phyloP scores from a whole-genome alignment of 139 green algal genomes.

The Pleodorina starrii region DNA sequence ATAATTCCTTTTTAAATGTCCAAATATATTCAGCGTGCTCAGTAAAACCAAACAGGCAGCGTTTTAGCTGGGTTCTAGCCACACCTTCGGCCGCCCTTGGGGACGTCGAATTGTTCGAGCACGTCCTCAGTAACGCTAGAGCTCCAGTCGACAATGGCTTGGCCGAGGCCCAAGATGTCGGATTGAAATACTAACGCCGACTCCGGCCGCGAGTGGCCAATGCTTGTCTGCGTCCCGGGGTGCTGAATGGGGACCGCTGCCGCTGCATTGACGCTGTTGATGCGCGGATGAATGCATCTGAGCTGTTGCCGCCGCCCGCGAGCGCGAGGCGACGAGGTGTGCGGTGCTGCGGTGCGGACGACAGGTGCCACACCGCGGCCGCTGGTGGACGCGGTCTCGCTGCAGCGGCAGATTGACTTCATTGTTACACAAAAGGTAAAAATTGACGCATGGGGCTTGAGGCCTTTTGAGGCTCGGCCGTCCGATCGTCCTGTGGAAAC shows the following conservation, averaged over 20 bases:
- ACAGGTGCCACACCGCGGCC: conserved; percentile 1
- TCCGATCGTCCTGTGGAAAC: no score
- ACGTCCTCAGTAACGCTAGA: neutral
- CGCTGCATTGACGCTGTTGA: conserved; percentile 9
- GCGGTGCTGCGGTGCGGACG: no score
- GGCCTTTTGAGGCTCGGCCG: no score
- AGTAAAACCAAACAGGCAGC: no score
- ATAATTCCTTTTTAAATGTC: no score
- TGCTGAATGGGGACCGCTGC: conserved; percentile 1
- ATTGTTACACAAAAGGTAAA: neutral
- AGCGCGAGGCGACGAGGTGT: no score
- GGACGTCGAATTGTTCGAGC: conserved; percentile 1
- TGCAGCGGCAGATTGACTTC: neutral
- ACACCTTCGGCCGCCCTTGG: conserved; percentile 11
- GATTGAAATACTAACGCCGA: neutral
- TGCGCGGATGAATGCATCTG: conserved; percentile 3
- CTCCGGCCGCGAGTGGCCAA: neutral
- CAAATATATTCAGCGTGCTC: no score
- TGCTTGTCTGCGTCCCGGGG: neutral
- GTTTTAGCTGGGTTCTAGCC: no score
- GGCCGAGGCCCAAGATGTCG: conserved; percentile 25
- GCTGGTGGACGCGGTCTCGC: neutral
- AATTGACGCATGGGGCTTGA: no score
- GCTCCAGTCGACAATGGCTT: conserved; percentile 32
- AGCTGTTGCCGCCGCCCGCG: neutral